Evolutionary conservation across 108 stramenopile genomes (phyloP).

Genomic region (Mayamaea pseudoterrestris): DNA sequence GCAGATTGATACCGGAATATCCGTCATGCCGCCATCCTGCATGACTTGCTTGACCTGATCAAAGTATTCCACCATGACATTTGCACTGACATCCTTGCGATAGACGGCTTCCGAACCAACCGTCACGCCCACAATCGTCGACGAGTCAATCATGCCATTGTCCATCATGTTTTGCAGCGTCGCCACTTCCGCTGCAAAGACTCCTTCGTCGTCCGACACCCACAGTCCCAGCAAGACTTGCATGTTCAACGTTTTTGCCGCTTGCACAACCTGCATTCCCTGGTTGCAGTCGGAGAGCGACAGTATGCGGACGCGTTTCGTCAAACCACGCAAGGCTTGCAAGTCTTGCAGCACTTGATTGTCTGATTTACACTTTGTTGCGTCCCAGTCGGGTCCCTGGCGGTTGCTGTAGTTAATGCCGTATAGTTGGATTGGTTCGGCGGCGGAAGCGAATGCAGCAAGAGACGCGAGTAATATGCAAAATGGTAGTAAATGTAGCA

Average conservation of each 20-base stretch:
- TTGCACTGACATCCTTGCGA: conserved; percentile 17
- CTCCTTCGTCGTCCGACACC: conserved; percentile 6
- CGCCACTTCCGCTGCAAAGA: conserved; percentile 9
- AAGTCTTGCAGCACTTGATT: conserved; percentile 15
- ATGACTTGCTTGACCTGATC: neutral
- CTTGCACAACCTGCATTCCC: conserved; percentile 8
- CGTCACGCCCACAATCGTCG: conserved; percentile 9
- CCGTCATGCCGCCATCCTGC: neutral
- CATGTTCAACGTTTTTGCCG: conserved; percentile 4
- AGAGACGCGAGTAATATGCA: no score
- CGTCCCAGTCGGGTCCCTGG: conserved; percentile 26
- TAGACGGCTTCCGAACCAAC: conserved; percentile 15
- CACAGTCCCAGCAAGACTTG: conserved; percentile 17
- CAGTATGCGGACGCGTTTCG: conserved; percentile 15
- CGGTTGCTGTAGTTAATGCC: conserved; percentile 28
- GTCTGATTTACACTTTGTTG: conserved; percentile 11
- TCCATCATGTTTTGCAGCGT: conserved; percentile 5
- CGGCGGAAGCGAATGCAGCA: no score
- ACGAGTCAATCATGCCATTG: neutral
- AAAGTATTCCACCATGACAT: conserved; percentile 11
- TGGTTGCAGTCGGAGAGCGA: conserved; percentile 18
- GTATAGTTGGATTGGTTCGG: conserved; percentile 15
- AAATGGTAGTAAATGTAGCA: no score
- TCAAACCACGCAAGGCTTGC: conserved; percentile 7
- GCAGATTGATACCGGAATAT: conserved; percentile 20